A percentile compares a stretch with the other conserved stretches of the same genome.
Conservation (phyloP, 1,284 basidiomycete species). For the Pseudozyma sp. region DNA sequence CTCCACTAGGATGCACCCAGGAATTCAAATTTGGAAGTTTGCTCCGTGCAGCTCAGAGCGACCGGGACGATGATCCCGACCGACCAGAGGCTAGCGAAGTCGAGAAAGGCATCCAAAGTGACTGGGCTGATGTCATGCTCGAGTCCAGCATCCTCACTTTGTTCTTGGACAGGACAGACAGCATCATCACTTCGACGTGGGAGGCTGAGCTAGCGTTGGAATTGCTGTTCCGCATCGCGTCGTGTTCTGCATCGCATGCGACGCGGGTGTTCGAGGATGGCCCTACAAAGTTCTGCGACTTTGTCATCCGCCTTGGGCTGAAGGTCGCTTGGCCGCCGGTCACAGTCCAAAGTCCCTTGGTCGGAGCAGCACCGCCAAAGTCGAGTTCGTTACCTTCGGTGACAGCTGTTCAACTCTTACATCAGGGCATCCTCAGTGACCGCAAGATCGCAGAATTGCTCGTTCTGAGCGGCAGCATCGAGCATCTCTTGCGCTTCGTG, state of each 20-base stretch:
- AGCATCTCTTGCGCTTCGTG: slow-evolving; percentile 80
- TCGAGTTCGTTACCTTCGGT: slow-evolving; percentile 22
- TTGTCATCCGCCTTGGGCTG: slow-evolving; percentile 40
- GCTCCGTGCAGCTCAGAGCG: slow-evolving; percentile 5
- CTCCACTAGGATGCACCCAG: slow-evolving; percentile 19
- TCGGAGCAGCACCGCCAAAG: neutral
- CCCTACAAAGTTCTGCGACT: slow-evolving; percentile 26
- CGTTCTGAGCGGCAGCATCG: slow-evolving; percentile 73
- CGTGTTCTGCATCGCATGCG: slow-evolving; percentile 39
- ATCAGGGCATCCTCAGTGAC: slow-evolving; percentile 76
- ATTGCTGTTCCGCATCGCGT: slow-evolving; percentile 38
- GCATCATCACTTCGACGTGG: slow-evolving; percentile 42
- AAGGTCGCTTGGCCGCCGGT: slow-evolving; percentile 43
- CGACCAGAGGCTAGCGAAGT: slow-evolving; percentile 37
- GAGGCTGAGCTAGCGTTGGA: slow-evolving; percentile 42
- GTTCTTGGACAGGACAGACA: slow-evolving; percentile 37
- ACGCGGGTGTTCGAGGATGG: slow-evolving; percentile 21
- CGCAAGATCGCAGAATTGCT: slow-evolving; percentile 77
- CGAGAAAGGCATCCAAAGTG: slow-evolving; percentile 35
- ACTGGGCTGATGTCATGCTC: slow-evolving; percentile 45
- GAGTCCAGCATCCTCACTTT: slow-evolving; percentile 28
- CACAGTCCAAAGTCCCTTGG: neutral
- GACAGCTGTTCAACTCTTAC: slow-evolving; percentile 75
- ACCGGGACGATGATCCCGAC: slow-evolving; percentile 7
- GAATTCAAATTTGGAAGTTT: slow-evolving; percentile 25